Evolutionary conservation across 108 stramenopile species (phyloP).

Genomic region (Halocafeteria seosinensis): DNA sequence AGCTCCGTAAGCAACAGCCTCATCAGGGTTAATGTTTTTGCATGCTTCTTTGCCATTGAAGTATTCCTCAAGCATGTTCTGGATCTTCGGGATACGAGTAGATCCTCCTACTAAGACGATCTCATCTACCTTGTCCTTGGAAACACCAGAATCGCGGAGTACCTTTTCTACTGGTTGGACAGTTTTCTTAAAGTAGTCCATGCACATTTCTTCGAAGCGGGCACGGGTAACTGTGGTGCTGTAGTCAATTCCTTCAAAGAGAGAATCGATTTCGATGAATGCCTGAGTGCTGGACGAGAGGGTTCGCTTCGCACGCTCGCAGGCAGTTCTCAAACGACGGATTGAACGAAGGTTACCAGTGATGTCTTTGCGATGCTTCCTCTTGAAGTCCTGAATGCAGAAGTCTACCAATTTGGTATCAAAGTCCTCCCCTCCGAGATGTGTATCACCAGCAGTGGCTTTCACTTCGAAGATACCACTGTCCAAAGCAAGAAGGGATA

Average conservation of each 20-base stretch:
- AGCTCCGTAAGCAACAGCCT: slow-evolving; percentile 55
- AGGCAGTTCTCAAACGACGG: slow-evolving; percentile 95
- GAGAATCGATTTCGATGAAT: no score
- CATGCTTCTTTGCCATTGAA: no score
- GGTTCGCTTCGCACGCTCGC: slow-evolving; percentile 98
- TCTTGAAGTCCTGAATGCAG: slow-evolving; percentile 88
- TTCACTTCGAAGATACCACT: slow-evolving; percentile 99
- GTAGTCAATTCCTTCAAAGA: no score
- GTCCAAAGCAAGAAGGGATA: slow-evolving; percentile 88
- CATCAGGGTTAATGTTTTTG: no score
- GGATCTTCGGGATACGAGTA: slow-evolving; percentile 62
- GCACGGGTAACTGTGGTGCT: slow-evolving; percentile 86
- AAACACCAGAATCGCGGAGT: slow-evolving; percentile 46
- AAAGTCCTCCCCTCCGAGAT: slow-evolving; percentile 98
- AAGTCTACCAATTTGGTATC: slow-evolving; percentile 68
- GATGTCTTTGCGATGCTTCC: slow-evolving; percentile 57
- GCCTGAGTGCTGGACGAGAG: slow-evolving; percentile 93
- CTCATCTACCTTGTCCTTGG: slow-evolving; percentile 44
- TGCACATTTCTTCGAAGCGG: no score
- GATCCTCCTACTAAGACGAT: no score
- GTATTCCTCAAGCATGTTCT: slow-evolving; percentile 48
- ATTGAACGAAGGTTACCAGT: slow-evolving; percentile 76
- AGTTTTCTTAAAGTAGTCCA: slow-evolving; percentile 33
- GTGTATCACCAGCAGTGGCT: slow-evolving; percentile 96
- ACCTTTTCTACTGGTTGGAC: slow-evolving; percentile 48